phyloP scores from a whole-genome alignment of 768 basidiomycete genomes.

The Daedaleopsis sinensis region DNA sequence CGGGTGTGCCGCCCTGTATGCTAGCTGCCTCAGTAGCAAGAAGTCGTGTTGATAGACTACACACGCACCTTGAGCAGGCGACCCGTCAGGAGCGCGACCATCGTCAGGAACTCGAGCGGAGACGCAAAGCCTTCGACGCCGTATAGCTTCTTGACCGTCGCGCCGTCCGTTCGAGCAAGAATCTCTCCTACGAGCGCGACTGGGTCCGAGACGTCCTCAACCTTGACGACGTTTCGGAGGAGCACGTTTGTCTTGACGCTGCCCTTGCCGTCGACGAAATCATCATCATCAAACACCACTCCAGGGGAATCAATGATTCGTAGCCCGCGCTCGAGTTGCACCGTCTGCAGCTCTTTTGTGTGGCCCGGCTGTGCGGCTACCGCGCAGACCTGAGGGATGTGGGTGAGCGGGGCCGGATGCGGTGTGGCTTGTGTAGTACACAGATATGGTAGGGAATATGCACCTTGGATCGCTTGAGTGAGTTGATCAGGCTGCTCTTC shows the following conservation, averaged over 20 bases:
- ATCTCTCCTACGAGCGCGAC: slow-evolving; percentile 93
- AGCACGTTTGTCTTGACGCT: slow-evolving; percentile 57
- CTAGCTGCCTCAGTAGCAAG: background rate
- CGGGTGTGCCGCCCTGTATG: slow-evolving; percentile 84
- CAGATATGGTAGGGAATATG: slow-evolving; percentile 9
- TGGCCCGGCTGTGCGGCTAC: slow-evolving; percentile 95
- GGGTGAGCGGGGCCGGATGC: background rate
- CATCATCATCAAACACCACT: slow-evolving; percentile 91
- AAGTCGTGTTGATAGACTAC: background rate
- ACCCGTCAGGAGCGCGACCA: slow-evolving; percentile 83
- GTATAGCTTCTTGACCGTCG: slow-evolving; percentile 84
- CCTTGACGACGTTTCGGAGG: slow-evolving; percentile 86
- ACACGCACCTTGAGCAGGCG: slow-evolving; percentile 73
- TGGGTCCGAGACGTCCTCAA: slow-evolving; percentile 90
- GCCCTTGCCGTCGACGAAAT: slow-evolving; percentile 51
- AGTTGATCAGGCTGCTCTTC: slow-evolving; percentile 93
- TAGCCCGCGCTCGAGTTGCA: slow-evolving; percentile 91
- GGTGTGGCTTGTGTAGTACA: too few species aligned
- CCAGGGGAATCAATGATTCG: slow-evolving; percentile 95
- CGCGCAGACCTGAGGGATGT: slow-evolving; percentile 71
- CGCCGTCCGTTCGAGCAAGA: slow-evolving; percentile 65
- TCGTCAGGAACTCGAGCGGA: slow-evolving; percentile 85
- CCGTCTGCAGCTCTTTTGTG: slow-evolving; percentile 88
- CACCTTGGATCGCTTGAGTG: slow-evolving; percentile 83
- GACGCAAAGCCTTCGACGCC: slow-evolving; percentile 74